Percentiles rank a stretch among this genome's conserved stretches.
These are phyloP conservation scores for Eimeria praecox DNA, from an alignment of 169 alveolate species.

Conservation along the genomic window DNA sequence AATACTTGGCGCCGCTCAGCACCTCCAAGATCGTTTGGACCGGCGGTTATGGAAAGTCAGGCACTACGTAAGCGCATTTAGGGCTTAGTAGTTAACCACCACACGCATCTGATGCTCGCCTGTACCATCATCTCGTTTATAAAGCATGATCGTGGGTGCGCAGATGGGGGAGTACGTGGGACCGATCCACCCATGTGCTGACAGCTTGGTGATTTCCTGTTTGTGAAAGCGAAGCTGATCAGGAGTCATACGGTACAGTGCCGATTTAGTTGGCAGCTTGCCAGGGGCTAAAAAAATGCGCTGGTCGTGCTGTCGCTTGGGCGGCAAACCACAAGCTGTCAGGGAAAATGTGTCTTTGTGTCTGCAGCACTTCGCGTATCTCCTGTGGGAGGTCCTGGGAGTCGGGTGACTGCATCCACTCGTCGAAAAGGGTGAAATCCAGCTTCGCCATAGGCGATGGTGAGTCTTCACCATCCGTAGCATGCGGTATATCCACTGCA, in stretches of 20 bases:
- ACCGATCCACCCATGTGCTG: no score
- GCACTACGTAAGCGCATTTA: background rate
- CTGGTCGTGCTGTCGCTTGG: background rate
- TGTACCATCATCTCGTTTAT: constrained; percentile 17
- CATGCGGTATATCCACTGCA: background rate
- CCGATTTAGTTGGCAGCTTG: background rate
- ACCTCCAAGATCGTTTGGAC: no score
- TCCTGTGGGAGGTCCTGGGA: no score
- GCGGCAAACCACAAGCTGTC: background rate
- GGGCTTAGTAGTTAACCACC: background rate
- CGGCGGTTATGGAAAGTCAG: no score
- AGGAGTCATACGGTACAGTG: background rate
- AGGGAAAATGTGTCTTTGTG: background rate
- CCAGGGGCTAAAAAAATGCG: background rate
- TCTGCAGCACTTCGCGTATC: no score
- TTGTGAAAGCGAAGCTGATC: background rate
- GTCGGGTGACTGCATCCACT: no score
- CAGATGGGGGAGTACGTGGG: no score
- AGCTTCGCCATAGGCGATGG: no score
- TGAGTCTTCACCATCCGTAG: background rate
- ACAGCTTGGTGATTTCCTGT: no score
- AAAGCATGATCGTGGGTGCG: no score
- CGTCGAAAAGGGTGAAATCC: no score
- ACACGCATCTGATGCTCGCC: background rate
- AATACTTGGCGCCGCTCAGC: no score